Percentiles rank a stretch among this genome's conserved stretches.
Conservation (phyloP, 352 stramenopile species). For the Globisporangium takayamanum region DNA sequence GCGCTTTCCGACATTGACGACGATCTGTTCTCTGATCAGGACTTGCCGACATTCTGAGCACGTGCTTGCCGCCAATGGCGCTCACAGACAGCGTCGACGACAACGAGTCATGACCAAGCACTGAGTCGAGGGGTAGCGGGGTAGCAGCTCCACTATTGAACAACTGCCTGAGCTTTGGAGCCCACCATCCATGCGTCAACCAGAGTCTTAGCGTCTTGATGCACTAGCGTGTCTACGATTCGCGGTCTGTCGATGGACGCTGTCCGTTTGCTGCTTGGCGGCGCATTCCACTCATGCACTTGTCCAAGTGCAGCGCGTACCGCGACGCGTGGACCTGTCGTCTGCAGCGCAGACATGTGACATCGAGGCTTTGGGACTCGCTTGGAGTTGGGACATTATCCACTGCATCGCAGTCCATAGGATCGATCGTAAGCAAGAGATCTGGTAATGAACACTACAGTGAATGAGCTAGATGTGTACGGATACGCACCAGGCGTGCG, state of each 20-base stretch:
- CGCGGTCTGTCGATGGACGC: neutral
- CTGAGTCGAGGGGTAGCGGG: neutral
- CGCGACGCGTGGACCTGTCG: constrained; percentile 62
- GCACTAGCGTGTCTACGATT: neutral
- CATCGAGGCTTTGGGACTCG: constrained; percentile 48
- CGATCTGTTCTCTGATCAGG: constrained; percentile 37
- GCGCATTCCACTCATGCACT: constrained; percentile 55
- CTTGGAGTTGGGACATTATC: constrained; percentile 10
- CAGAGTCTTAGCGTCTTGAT: neutral
- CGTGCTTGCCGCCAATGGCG: constrained; percentile 2
- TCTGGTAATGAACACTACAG: neutral
- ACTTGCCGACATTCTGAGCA: constrained; percentile 42
- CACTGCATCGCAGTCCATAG: constrained; percentile 13
- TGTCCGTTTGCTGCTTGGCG: constrained; percentile 23
- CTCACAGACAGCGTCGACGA: neutral
- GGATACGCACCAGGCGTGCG: constrained; percentile 14
- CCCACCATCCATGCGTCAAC: too few species aligned
- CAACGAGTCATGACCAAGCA: neutral
- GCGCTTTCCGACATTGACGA: constrained; percentile 48
- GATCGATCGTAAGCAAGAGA: neutral
- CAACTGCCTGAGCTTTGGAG: too few species aligned
- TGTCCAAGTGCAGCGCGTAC: constrained; percentile 69
- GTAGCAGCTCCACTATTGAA: neutral
- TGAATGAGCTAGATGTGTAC: neutral
- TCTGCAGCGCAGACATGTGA: constrained; percentile 58